phyloP scores from a whole-genome alignment of 805 yeast genomes.

The Candida railenensis region DNA sequence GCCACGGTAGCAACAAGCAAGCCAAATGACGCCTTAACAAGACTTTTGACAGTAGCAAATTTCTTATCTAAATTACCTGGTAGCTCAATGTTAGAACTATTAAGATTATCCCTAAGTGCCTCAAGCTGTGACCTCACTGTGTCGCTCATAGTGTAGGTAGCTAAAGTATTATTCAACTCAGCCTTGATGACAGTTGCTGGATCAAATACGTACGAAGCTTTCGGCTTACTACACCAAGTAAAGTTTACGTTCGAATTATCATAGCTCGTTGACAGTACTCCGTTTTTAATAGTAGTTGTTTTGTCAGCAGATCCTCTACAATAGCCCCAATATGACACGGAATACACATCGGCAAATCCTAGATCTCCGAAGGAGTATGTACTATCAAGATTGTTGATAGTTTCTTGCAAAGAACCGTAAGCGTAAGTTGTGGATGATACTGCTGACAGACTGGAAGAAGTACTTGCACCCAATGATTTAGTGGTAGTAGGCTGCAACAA shows the following conservation, averaged over 20 bases:
- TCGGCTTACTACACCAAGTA: slow-evolving; percentile 54
- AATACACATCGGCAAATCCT: slow-evolving; percentile 42
- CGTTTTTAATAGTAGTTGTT: slow-evolving; percentile 5
- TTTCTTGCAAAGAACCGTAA: slow-evolving; percentile 9
- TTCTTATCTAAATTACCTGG: slow-evolving; percentile 56
- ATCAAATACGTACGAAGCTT: slow-evolving; percentile 56
- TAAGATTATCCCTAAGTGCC: slow-evolving; percentile 21
- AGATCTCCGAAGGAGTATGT: slow-evolving; percentile 26
- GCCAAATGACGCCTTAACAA: slow-evolving; percentile 58
- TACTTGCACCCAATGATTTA: slow-evolving; percentile 3
- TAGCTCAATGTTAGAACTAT: slow-evolving; percentile 37
- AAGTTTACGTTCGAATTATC: slow-evolving; percentile 33
- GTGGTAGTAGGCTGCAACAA: background rate
- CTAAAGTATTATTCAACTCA: slow-evolving; percentile 30
- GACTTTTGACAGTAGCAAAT: slow-evolving; percentile 40
- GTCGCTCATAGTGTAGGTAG: slow-evolving; percentile 11
- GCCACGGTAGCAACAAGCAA: slow-evolving; percentile 30
- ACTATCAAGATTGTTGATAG: slow-evolving; percentile 18
- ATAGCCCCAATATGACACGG: slow-evolving; percentile 43
- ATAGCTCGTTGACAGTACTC: slow-evolving; percentile 15
- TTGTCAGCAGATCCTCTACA: slow-evolving; percentile 29
- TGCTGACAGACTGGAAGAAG: slow-evolving; percentile 8
- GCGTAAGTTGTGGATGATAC: slow-evolving; percentile 6
- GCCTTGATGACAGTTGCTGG: slow-evolving; percentile 39
- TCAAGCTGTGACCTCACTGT: slow-evolving; percentile 8